Base-by-base conservation (phyloP, 768 basidiomycete genomes). In the Sarcomyxa edulis region DNA sequence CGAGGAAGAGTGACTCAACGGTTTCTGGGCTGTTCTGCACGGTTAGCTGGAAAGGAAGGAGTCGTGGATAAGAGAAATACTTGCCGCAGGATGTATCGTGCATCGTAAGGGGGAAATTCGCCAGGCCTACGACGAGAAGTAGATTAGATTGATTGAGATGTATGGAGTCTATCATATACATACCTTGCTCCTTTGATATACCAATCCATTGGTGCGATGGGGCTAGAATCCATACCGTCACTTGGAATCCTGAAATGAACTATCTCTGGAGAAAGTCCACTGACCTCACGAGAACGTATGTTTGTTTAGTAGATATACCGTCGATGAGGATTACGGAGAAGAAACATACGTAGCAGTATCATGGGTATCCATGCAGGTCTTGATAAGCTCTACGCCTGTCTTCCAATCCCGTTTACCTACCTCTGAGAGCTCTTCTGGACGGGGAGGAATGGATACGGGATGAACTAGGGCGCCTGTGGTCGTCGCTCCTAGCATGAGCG, bases 1-100 rank as follows among this genome's bases (percentile, higher is more conserved):
- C 93, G 30, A 92, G 65, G 69, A 97, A 95, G 27, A 96, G 77
- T 1, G 89, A 93, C 58, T 98, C 94, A 18, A 93, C 76, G 2
- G 94, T 98, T 66, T 98, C 94, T 2, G 94, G 94, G 6, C 89
- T 84, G 48, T 27, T 14, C 23, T 11, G 18, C 30, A 36, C 23
- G n/a, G 37, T 10, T 37, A 12, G 29, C 30, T 27, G 23, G 15
- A 32, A 24, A 37, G 35, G n/a, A n/a, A 15, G 25, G 10, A 28
- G 34, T 30, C 31, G 6, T 22, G 6, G 19, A 29, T 23, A 9
- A 23, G 23, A 30, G 12, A 27, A 23, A 20, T 9, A 28, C 71
- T 18, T 41, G 77, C 76, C 92, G 79, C 7, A 98, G 78, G 58
- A 97, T 96, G 56, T 98, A 96, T 26, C 92, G 78, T 8, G 91